Percentiles rank a stretch among this genome's conserved stretches.
phyloP scores from a whole-genome alignment of 2,329 filamentous ascomycete species.

The Fusarium pseudoanthophilum region DNA sequence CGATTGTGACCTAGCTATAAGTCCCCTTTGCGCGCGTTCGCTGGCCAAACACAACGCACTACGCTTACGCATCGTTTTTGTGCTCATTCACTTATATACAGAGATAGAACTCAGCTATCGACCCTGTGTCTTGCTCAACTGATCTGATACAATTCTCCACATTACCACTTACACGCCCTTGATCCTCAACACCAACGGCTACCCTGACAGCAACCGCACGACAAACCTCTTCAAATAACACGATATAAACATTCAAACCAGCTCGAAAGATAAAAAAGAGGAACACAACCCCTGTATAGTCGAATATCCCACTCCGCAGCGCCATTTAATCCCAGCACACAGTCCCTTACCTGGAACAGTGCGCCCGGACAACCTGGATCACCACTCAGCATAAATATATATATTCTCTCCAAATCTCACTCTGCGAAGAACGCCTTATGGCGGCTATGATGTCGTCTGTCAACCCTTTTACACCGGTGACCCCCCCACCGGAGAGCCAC shows the following conservation, averaged over 20 bases:
- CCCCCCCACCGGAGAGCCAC: constrained; percentile 45
- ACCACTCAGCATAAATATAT: constrained; percentile 13
- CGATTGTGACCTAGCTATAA: constrained; percentile 47
- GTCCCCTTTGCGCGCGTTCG: constrained; percentile 43
- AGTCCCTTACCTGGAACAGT: constrained; percentile 25
- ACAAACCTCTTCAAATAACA: constrained; percentile 24
- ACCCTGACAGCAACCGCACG: constrained; percentile 11
- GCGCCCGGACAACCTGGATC: constrained; percentile 9
- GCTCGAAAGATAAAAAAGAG: constrained; percentile 31
- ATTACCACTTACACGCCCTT: constrained; percentile 34
- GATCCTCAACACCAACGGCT: constrained; percentile 11
- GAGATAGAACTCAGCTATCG: constrained; percentile 16
- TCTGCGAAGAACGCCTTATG: constrained; percentile 38
- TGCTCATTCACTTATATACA: constrained; percentile 32
- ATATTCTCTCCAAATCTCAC: constrained; percentile 34
- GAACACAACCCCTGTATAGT: constrained; percentile 23
- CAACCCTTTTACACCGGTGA: constrained; percentile 46
- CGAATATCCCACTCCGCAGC: constrained; percentile 13
- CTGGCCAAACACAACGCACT: constrained; percentile 17
- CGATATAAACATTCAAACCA: constrained; percentile 10
- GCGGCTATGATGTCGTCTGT: constrained; percentile 48
- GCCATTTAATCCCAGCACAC: constrained; percentile 24
- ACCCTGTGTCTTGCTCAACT: constrained; percentile 23
- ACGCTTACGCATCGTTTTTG: constrained; percentile 26
- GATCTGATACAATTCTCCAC: constrained; percentile 20